phyloP scores from a whole-genome alignment of 2,329 filamentous ascomycete genomes.

The Monosporascus sp. region DNA sequence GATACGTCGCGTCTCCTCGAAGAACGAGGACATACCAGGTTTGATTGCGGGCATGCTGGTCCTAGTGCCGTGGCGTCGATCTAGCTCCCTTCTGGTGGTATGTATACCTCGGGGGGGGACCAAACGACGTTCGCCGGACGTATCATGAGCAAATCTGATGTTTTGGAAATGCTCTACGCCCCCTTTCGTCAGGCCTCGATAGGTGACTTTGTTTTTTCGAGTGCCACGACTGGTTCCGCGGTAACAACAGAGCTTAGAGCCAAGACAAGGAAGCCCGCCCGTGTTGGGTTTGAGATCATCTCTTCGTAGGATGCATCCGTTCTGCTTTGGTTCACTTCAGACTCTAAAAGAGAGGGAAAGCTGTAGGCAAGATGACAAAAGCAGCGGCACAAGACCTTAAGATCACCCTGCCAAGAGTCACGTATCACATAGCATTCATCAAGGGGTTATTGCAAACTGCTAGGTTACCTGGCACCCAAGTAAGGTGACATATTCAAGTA shows the following conservation, averaged over 20 bases:
- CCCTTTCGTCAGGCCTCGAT: conserved; percentile 6
- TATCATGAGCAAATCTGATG: conserved; percentile 23
- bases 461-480: too few species aligned
- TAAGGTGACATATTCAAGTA: too few species aligned
- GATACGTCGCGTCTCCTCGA: conserved; percentile 15
- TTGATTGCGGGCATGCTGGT: conserved; percentile 22
- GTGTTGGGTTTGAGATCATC: background rate
- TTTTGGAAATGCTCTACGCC: conserved; percentile 21
- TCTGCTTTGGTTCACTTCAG: too few species aligned
- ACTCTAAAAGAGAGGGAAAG: too few species aligned
- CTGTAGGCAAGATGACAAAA: too few species aligned
- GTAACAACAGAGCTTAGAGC: background rate
- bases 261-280: background rate
- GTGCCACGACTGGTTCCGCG: conserved; percentile 4
- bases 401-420: too few species aligned
- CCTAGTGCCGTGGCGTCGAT: conserved; percentile 18
- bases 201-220: conserved; percentile 8
- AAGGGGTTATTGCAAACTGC: too few species aligned
- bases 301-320: background rate
- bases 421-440: too few species aligned
- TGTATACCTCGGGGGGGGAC: conserved; percentile 21
- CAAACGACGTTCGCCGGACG: conserved; percentile 19
- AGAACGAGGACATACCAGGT: conserved; percentile 18
- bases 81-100: conserved; percentile 11
- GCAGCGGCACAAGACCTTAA: too few species aligned